Evolutionary conservation across 2,329 filamentous ascomycete genomes (phyloP).

Genomic region (Emydomyces testavorans): DNA sequence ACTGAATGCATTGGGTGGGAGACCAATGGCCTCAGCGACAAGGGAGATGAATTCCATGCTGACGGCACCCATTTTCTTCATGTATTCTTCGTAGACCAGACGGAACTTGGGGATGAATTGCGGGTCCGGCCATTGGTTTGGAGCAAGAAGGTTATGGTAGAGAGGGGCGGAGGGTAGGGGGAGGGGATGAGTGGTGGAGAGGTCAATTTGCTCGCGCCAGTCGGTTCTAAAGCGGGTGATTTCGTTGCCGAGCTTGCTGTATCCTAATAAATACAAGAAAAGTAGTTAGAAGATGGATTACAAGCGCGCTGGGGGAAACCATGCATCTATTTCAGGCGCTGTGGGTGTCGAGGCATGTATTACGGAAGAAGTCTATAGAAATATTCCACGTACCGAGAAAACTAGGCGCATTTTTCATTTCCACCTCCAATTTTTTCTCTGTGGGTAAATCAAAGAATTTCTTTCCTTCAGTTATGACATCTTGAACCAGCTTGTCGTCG

Average conservation of each 20-base stretch:
- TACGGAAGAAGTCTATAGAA: not conserved
- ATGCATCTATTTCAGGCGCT: too few species aligned
- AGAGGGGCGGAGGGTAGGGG: conserved; percentile 52
- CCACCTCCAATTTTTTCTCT: conserved; percentile 63
- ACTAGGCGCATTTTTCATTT: conserved; percentile 62
- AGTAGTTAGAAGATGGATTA: not conserved
- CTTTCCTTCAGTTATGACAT: conserved; percentile 56
- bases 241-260: conserved; percentile 42
- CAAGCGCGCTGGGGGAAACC: too few species aligned
- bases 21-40: conserved; percentile 70
- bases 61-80: conserved; percentile 59
- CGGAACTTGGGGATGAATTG: conserved; percentile 56
- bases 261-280: conserved; percentile 18
- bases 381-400: conserved; percentile 47
- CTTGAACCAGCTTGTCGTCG: conserved; percentile 50
- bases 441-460: conserved; percentile 65
- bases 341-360: not conserved
- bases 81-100: conserved; percentile 60
- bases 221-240: conserved; percentile 64
- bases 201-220: conserved; percentile 76
- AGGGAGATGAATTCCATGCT: conserved; percentile 65
- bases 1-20: conserved; percentile 58
- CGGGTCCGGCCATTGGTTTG: conserved; percentile 64
- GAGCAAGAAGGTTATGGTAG: conserved; percentile 66
- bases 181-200: conserved; percentile 64